Conservation (phyloP, 2,329 filamentous ascomycete genomes). For the Venturiaceae sp. region DNA sequence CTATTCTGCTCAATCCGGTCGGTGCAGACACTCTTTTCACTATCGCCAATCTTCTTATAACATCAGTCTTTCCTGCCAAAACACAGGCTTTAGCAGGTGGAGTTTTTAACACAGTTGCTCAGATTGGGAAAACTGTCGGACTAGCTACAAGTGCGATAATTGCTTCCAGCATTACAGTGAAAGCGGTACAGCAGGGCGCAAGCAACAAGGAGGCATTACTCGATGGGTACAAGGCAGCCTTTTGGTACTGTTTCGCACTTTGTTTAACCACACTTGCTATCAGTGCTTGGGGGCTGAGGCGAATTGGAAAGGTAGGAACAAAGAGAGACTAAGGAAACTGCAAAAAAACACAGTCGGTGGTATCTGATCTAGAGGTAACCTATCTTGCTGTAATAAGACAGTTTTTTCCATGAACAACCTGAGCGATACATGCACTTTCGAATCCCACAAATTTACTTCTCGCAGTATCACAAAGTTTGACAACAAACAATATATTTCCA, state of each 20-base stretch:
- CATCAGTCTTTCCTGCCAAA: slow-evolving; percentile 27
- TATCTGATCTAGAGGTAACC: no score
- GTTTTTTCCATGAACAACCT: no score
- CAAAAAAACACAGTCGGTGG: no score
- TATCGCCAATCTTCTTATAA: slow-evolving; percentile 32
- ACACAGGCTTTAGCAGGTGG: slow-evolving; percentile 35
- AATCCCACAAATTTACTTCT: no score
- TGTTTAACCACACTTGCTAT: slow-evolving; percentile 21
- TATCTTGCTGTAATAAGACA: no score
- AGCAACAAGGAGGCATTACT: slow-evolving; percentile 17
- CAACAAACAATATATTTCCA: no score
- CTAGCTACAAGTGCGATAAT: background rate
- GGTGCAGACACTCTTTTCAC: slow-evolving; percentile 35
- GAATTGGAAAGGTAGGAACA: slow-evolving; percentile 33
- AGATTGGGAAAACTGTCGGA: background rate
- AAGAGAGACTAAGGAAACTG: slow-evolving; percentile 22
- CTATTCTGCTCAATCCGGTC: slow-evolving; percentile 32
- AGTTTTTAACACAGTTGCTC: slow-evolving; percentile 34
- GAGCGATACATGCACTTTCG: no score
- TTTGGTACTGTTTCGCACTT: slow-evolving; percentile 32
- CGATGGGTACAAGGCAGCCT: slow-evolving; percentile 31
- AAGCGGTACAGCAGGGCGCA: background rate
- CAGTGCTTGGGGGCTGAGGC: slow-evolving; percentile 28
- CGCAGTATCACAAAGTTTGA: no score
- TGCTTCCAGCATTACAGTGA: background rate